Evolutionary conservation across 2,329 filamentous ascomycete genomes (phyloP), one percentile per base, ranked within the genome.

Genomic region (Paecilomyces fulvus): DNA sequence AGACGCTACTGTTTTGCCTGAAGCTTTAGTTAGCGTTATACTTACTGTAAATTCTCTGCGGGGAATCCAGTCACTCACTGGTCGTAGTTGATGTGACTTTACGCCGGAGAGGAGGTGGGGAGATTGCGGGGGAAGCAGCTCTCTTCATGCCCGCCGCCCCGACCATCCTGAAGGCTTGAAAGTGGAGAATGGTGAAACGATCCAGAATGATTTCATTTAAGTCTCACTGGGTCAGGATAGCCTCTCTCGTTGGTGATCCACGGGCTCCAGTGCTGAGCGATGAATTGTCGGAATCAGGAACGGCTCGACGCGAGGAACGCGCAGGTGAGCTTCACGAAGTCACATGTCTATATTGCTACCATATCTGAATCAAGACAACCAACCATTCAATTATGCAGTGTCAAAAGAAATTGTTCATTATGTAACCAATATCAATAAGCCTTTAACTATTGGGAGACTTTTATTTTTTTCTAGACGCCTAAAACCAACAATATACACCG

Each of bases 1-100:
- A 55, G 82, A 90, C 20, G 88, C 82, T 1, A 95, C 84, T 1
- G 87, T 84, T 31, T 67, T 69, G 54, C 69, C 73, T 75, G 33
- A 9, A 49, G 3, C 10, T 6, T 14, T 23, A 54, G 52, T 11
- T 33, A 52, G 30, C 3, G 37, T 49, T n/a, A 54, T 50, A 37
- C 11, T 14, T 17, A 7, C 28, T 7, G 5, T 21, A 1, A 7
- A 7, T 9, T 31, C 5, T 43, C 37, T 17, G n/a, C 3, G 14
- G 14, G n/a, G 1, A 17, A 43, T 20, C 14, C 7, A 43, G 37
- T 43, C 37, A 63, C 70, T 64, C 59, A 82, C 80, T 82, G 31
- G 78, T 84, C 3, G 80, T 79, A 4, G 77, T 78, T 3, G 80
- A 77, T 55, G 78, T 75, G 53, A 80, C 73, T 64, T 79, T 81